phyloP scores from a whole-genome alignment of 2,329 filamentous ascomycete species.

The Colletotrichum tanaceti region DNA sequence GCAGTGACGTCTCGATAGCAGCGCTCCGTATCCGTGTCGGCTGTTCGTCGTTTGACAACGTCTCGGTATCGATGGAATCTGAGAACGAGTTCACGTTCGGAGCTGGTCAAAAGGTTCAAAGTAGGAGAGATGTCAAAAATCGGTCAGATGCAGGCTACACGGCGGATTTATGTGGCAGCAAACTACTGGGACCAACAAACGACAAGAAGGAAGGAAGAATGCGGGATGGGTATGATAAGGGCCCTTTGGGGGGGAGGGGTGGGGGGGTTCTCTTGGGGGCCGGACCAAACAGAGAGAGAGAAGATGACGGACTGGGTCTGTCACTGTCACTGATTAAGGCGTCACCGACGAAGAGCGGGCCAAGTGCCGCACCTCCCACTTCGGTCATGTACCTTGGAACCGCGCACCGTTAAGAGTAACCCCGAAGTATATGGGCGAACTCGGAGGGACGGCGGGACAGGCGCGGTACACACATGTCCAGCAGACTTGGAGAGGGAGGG shows the following conservation, averaged over 20 bases:
- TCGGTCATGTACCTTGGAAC: constrained; percentile 20
- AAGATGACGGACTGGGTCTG: constrained; percentile 38
- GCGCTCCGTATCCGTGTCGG: constrained; percentile 17
- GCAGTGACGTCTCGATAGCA: constrained; percentile 32
- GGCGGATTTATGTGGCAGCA: constrained; percentile 39
- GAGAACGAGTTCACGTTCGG: constrained; percentile 4
- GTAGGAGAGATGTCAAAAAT: constrained; percentile 1
- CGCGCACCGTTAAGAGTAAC: constrained; percentile 34
- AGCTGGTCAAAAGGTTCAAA: constrained; percentile 10
- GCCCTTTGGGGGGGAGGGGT: constrained; percentile 17
- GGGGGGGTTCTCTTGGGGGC: constrained; percentile 23
- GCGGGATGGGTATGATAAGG: constrained; percentile 38
- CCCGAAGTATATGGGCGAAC: constrained; percentile 32
- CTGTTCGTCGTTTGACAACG: constrained; percentile 22
- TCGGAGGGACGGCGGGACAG: constrained; percentile 28
- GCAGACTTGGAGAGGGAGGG: not conserved
- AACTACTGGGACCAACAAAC: constrained; percentile 36
- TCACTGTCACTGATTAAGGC: constrained; percentile 38
- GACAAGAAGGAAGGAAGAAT: constrained; percentile 34
- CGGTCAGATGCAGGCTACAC: constrained; percentile 26
- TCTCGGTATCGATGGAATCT: constrained; percentile 3
- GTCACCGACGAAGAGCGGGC: constrained; percentile 35
- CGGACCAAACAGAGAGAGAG: constrained; percentile 19
- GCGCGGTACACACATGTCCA: constrained; percentile 6
- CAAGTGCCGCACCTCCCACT: constrained; percentile 28